Base-by-base conservation (phyloP, 345 rosid species). In the Boechera retrofracta region DNA sequence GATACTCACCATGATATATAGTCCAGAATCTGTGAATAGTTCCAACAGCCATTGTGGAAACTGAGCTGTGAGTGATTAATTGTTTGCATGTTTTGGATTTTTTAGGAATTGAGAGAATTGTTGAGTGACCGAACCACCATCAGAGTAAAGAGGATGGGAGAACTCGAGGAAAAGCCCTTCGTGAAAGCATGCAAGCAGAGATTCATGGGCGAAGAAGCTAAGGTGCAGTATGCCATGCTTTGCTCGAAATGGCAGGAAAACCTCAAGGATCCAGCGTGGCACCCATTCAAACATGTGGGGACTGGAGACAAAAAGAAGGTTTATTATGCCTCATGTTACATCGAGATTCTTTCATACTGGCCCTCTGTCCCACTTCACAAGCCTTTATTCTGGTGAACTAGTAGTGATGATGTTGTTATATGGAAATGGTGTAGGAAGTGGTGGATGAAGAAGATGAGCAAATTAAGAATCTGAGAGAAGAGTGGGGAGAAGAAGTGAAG, bases 121-220 rank as follows among this genome's bases (percentile, higher is more conserved):
- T 67, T 83, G 72, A 80, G 61, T 52, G 75, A 60, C 18, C 73
- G 83, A n/a, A 72, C 79, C 10, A 54, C 1, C 78, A 85, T 91
- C 73, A 87, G 91, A 35, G 49, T 91, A 61, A 91, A 89, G 83
- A 84, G 97, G 65, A 80, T 94, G 92, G 98, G 97, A 8, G 97
- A 91, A 64, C 78, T 94, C 36, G 92, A 91, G 57, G 48, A 31
- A 18, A 91, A 86, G 82, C 77, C 89, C 6, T 89, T 94, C 69
- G 52, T 67, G 39, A 72, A 73, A 51, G 81, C 87, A 5, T 91
- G 94, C 83, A 83, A 81, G 64, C n/a, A 76, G 71, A 87, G 74
- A 77, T 91, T 77, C 72, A 54, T 67, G 9, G 49, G 36, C 0
- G 88, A 85, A 35, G 94, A 94, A 65, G 91, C 87, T 71, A 59